Percentiles rank a stretch among this genome's conserved stretches.
Conservation (phyloP, 441 rosid species). For the Francoa sonchifolia region DNA sequence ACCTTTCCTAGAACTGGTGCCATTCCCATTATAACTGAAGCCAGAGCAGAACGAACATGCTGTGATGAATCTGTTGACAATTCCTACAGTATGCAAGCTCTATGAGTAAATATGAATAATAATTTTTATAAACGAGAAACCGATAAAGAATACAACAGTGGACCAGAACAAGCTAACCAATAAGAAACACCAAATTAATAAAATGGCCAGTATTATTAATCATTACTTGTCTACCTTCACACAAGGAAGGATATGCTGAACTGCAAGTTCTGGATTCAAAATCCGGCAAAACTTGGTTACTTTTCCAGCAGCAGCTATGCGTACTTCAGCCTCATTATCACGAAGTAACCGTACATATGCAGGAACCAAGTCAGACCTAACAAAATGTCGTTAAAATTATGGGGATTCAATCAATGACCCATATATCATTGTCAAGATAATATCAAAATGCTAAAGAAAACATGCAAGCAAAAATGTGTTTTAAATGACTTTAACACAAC, state of each 20-base stretch:
- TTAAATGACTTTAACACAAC: not conserved
- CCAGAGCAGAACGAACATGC: constrained; percentile 95
- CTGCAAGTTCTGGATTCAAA: constrained; percentile 73
- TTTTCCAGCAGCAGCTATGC: constrained; percentile 97
- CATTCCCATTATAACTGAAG: constrained; percentile 99
- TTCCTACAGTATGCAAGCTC: too few species aligned
- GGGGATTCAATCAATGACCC: constrained; percentile 5
- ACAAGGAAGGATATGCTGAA: constrained; percentile 77
- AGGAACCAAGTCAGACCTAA: constrained; percentile 79
- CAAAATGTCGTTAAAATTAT: too few species aligned
- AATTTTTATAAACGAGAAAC: too few species aligned
- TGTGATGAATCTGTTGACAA: constrained; percentile 92
- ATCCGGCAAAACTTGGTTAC: constrained; percentile 79
- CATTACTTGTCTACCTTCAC: constrained; percentile 39
- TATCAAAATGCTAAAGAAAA: not conserved
- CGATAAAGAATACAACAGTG: too few species aligned
- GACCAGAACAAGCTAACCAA: not conserved
- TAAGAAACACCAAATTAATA: too few species aligned
- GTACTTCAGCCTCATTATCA: constrained; percentile 97
- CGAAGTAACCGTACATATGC: constrained; percentile 86
- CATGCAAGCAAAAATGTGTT: too few species aligned
- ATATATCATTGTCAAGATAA: not conserved
- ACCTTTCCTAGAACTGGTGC: constrained; percentile 95
- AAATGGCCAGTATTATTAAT: too few species aligned
- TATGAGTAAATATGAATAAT: too few species aligned